Evolutionary conservation across 1,284 basidiomycete genomes (phyloP).

Genomic region (Apiotrichum mycotoxinovorans): DNA sequence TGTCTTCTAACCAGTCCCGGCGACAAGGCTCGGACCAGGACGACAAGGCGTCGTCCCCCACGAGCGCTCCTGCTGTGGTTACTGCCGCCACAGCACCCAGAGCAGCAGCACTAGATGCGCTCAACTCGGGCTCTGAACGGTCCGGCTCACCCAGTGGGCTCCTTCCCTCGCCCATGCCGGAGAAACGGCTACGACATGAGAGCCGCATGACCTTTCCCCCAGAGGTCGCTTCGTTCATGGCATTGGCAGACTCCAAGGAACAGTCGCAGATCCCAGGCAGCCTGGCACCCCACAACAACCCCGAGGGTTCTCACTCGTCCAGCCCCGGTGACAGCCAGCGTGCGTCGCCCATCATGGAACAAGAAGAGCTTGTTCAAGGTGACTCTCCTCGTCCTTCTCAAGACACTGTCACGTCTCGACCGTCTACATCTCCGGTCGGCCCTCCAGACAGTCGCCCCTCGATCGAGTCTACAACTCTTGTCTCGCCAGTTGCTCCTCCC

Average conservation of each 20-base stretch:
- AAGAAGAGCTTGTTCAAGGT: conserved; percentile 10
- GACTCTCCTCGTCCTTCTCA: conserved; percentile 21
- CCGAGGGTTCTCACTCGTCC: background rate
- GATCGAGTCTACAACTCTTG: conserved; percentile 7
- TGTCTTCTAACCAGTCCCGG: conserved; percentile 4
- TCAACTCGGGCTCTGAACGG: background rate
- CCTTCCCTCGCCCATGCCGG: conserved; percentile 39
- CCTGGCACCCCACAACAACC: background rate
- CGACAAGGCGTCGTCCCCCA: conserved; percentile 13
- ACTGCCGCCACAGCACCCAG: conserved; percentile 9
- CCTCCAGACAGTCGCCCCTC: conserved; percentile 7
- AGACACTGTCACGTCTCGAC: conserved; percentile 22
- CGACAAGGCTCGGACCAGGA: conserved; percentile 41
- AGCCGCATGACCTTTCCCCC: conserved; percentile 43
- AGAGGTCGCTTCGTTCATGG: conserved; percentile 44
- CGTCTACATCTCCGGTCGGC: conserved; percentile 5
- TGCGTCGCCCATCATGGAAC: conserved; percentile 15
- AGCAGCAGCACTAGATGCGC: conserved; percentile 4
- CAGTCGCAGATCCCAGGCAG: conserved; percentile 1
- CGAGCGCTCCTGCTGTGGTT: background rate
- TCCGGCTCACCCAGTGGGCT: conserved; percentile 10
- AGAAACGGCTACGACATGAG: conserved; percentile 33
- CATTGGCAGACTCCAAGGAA: conserved; percentile 36
- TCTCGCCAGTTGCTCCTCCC: conserved; percentile 5
- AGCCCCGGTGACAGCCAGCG: conserved; percentile 14